Percentiles rank a stretch among this genome's conserved stretches.
Evolutionary conservation across 371 early-diverging fungal genomes (phyloP).

Genomic region (Mortierella sp.): DNA sequence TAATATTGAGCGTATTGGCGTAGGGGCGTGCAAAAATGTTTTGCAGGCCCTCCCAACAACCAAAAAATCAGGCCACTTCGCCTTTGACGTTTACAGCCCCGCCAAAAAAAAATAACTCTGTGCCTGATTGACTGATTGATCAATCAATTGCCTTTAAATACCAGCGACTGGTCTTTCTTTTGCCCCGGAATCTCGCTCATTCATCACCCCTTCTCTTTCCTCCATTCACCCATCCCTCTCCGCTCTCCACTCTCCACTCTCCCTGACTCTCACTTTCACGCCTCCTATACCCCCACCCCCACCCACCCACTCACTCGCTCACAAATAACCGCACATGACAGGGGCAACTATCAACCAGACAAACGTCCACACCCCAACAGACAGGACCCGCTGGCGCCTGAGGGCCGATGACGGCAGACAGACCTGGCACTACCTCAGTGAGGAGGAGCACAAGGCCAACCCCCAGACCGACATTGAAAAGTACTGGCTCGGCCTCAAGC

Average conservation of each 20-base stretch:
- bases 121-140: background rate
- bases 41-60: too few relatives aligned
- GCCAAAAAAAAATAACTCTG: background rate
- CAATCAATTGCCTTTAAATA: background rate
- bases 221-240: background rate
- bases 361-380: conserved; percentile 61
- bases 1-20: background rate
- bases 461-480: conserved; percentile 88
- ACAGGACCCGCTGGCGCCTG: conserved; percentile 85
- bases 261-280: background rate
- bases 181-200: background rate
- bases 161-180: background rate
- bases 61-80: conserved; percentile 48
- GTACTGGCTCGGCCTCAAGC: conserved; percentile 91
- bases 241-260: background rate
- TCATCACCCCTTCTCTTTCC: background rate
- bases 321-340: conserved; percentile 20
- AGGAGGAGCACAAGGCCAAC: conserved; percentile 70
- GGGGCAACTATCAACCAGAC: conserved; percentile 18
- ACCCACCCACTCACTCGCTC: background rate
- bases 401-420: conserved; percentile 89
- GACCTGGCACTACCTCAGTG: conserved; percentile 90
- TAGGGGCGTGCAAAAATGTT: background rate
- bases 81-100: background rate
- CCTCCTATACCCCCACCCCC: background rate